phyloP scores from a whole-genome alignment of 495 filamentous ascomycete species.

The Staphylotrichum longicolle region DNA sequence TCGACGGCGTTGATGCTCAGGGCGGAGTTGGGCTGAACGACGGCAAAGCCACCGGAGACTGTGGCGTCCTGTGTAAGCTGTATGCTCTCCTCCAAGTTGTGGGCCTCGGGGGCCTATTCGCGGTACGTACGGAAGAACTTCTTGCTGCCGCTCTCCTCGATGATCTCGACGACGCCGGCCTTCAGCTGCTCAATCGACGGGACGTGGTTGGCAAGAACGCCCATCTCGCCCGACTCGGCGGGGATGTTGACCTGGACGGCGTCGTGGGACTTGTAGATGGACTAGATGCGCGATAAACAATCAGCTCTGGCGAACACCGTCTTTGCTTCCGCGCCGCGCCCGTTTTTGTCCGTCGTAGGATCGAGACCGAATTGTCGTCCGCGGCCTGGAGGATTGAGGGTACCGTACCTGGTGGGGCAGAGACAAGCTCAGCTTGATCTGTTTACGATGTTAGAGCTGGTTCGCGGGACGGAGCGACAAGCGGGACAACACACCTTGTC shows the following conservation, averaged over 20 bases:
- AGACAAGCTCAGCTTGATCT: conserved; percentile 96
- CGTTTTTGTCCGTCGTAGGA: neutral
- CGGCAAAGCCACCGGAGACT: conserved; percentile 97
- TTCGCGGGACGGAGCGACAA: conserved; percentile 1
- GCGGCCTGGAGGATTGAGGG: neutral
- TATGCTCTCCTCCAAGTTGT: neutral
- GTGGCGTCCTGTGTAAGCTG: conserved; percentile 17
- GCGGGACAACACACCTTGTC: conserved; percentile 55
- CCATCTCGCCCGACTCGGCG: conserved; percentile 98
- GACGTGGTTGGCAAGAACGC: conserved; percentile 97
- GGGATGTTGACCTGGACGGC: conserved; percentile 97
- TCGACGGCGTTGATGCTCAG: conserved; percentile 98
- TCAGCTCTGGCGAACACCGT: conserved; percentile 23
- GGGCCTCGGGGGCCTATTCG: neutral
- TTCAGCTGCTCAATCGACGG: conserved; percentile 98
- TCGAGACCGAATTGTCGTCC: neutral
- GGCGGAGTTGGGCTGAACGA: conserved; percentile 91
- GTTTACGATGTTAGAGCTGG: conserved; percentile 37
- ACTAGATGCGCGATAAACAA: conserved; percentile 51
- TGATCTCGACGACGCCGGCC: conserved; percentile 89
- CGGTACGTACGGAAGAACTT: conserved; percentile 88
- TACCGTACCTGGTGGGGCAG: conserved; percentile 93
- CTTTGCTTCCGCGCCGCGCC: neutral
- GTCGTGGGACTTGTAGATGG: conserved; percentile 60
- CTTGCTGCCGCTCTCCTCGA: conserved; percentile 95